Percentiles rank a stretch among this genome's conserved stretches.
Conservation (phyloP, 495 filamentous ascomycete genomes). For the Xanthoparmelia taractica region DNA sequence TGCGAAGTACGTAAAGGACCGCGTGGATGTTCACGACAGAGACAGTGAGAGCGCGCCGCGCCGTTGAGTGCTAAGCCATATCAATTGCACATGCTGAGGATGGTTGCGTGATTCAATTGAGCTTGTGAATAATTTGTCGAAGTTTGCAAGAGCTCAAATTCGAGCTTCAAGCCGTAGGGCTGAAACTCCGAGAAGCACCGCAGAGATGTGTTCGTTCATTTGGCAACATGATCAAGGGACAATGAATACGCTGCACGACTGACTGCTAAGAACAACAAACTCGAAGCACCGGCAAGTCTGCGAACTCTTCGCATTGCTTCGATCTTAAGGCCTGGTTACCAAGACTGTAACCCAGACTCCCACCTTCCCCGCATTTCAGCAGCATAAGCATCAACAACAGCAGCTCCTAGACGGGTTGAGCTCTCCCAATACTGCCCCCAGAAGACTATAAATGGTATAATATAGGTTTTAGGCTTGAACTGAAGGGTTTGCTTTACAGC, state of each 20-base stretch:
- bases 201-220: neutral
- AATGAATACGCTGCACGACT: neutral
- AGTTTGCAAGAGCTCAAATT: neutral
- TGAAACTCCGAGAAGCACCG: neutral
- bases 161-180: neutral
- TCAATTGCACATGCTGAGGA: neutral
- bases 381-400: neutral
- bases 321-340: neutral
- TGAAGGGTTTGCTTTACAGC: neutral
- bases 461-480: neutral
- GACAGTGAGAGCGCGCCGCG: too few species aligned
- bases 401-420: neutral
- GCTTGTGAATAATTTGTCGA: neutral
- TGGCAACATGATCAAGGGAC: neutral
- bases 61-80: neutral
- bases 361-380: constrained; percentile 7
- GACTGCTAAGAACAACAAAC: neutral
- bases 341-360: neutral
- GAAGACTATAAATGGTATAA: neutral
- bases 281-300: neutral
- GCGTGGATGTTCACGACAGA: neutral
- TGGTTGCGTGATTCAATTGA: neutral
- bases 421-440: too few species aligned
- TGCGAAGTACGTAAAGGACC: too few species aligned
- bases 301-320: neutral